Evolutionary conservation across 768 basidiomycete species (phyloP).

Genomic region (Sutorius australiensis): DNA sequence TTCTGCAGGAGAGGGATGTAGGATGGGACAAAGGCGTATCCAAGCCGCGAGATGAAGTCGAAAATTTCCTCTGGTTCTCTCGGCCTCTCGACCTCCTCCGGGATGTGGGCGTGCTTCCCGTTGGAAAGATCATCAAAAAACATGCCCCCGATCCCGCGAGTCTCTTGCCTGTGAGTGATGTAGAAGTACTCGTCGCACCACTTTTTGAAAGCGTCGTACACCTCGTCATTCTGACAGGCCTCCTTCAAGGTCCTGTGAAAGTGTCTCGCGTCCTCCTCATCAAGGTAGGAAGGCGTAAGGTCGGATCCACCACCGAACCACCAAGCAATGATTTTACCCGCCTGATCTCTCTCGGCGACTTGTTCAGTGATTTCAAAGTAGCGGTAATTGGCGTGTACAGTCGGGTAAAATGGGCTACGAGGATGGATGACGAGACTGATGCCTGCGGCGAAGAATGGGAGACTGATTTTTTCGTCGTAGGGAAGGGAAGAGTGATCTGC

Average conservation of each 20-base stretch:
- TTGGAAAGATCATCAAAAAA: slow-evolving; percentile 93
- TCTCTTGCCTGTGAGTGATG: slow-evolving; percentile 82
- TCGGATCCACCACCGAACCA: slow-evolving; percentile 99
- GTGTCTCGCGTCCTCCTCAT: slow-evolving; percentile 78
- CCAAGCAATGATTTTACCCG: slow-evolving; percentile 74
- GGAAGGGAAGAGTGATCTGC: slow-evolving; percentile 82
- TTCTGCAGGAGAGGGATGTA: slow-evolving; percentile 82
- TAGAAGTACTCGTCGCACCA: slow-evolving; percentile 99
- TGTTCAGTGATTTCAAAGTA: slow-evolving; percentile 89
- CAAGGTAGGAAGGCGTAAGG: slow-evolving; percentile 91
- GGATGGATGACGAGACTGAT: slow-evolving; percentile 94
- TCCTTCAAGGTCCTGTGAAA: slow-evolving; percentile 79
- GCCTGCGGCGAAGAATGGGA: slow-evolving; percentile 93
- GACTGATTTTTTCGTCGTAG: slow-evolving; percentile 51
- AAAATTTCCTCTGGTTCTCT: slow-evolving; percentile 68
- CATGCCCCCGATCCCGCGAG: slow-evolving; percentile 88
- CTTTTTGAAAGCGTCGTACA: slow-evolving; percentile 81
- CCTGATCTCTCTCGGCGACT: slow-evolving; percentile 30
- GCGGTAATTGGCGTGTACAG: slow-evolving; percentile 93
- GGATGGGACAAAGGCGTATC: slow-evolving; percentile 81
- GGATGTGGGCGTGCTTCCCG: slow-evolving; percentile 61
- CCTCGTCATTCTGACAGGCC: slow-evolving; percentile 68
- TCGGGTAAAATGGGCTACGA: slow-evolving; percentile 88
- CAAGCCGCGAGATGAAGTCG: slow-evolving; percentile 64
- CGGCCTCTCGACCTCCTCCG: slow-evolving; percentile 45